Conservation (phyloP, 1,284 basidiomycete genomes). For the Sporisorium scitamineum region DNA sequence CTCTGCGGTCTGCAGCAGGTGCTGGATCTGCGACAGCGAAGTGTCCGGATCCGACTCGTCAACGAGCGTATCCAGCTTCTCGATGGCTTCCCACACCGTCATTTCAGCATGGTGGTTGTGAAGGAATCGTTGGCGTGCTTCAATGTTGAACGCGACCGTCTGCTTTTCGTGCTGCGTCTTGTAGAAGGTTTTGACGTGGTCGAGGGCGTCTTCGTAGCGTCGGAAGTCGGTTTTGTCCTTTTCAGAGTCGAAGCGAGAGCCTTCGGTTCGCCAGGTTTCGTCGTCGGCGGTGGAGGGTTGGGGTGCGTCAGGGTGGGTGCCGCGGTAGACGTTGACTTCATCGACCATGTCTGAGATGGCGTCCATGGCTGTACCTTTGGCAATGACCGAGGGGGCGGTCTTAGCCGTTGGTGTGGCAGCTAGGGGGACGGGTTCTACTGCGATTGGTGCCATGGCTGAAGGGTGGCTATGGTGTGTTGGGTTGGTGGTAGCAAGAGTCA, state of each 20-base stretch:
- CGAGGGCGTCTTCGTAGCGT: constrained; percentile 76
- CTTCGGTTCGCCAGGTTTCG: constrained; percentile 41
- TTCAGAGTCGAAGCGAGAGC: constrained; percentile 77
- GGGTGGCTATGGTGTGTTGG: background rate
- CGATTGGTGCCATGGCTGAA: constrained; percentile 38
- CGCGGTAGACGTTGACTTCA: constrained; percentile 53
- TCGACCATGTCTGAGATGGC: constrained; percentile 50
- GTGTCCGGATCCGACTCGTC: constrained; percentile 83
- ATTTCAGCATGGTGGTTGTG: constrained; percentile 45
- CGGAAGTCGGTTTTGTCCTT: constrained; percentile 79
- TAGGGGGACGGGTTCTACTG: constrained; percentile 25
- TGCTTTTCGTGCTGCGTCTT: constrained; percentile 90
- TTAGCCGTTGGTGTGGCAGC: constrained; percentile 15
- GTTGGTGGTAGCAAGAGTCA: background rate
- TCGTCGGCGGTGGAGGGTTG: constrained; percentile 31
- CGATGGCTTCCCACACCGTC: constrained; percentile 87
- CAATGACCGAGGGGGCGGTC: constrained; percentile 6
- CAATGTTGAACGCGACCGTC: constrained; percentile 61
- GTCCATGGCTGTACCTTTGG: constrained; percentile 51
- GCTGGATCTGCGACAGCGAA: constrained; percentile 79
- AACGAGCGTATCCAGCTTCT: constrained; percentile 85
- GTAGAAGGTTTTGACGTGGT: constrained; percentile 87
- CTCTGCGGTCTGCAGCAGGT: constrained; percentile 90
- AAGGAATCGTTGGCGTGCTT: constrained; percentile 43
- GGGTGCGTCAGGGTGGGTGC: constrained; percentile 41